Evolutionary conservation across 2,329 filamentous ascomycete species (phyloP), one percentile per base, ranked within the genome.

Genomic region (Atkinsonella texensis): DNA sequence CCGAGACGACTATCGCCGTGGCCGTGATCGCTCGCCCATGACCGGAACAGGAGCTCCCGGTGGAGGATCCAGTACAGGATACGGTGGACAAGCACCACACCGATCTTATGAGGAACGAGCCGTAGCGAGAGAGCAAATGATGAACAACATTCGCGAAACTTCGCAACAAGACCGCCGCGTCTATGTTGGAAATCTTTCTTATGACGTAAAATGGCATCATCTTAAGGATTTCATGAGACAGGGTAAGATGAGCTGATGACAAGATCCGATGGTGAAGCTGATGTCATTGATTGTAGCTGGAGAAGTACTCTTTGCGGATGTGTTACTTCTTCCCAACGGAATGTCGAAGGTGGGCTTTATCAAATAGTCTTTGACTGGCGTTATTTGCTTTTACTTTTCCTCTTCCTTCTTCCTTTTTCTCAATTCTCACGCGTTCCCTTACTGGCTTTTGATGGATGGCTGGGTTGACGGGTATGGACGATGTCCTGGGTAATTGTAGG

Each of bases 311-410:
- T 98, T 95, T 77, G 93, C 93, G 77, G 93, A 98, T 81, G 93
- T 98, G 69, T 84, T 98, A 74, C 80, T 95, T 73, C 89, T 98
- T 85, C 93, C 93, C 68, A 98, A 98, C 81, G 93, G 93, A 90
- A 98, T 98, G 93, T 97, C 91, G 88, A 98, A 98, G 91, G 91
- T 97, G 90, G 89, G 88, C 89, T 83, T 84, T 80, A 86, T 87
- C 78, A 83, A 76, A 79, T 90, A 85, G 86, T 82, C 80, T 81
- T 73, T 84, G 85, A 85, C 82, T 87, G 87, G 87, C 81, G 52
- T 45, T 46, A 13, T 82, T 81, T 77, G 32, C 17, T 48, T 48
- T 41, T 28, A 28, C 15, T 33, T 33, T 81, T 79, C 85, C 74
- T 85, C 17, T 49, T 17, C 47, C 15, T 78, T 78, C 74, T 83